Evolutionary conservation across 1,139 yeast species (phyloP), one percentile per base, ranked within the genome.

Genomic region (Fermentozyma sake): DNA sequence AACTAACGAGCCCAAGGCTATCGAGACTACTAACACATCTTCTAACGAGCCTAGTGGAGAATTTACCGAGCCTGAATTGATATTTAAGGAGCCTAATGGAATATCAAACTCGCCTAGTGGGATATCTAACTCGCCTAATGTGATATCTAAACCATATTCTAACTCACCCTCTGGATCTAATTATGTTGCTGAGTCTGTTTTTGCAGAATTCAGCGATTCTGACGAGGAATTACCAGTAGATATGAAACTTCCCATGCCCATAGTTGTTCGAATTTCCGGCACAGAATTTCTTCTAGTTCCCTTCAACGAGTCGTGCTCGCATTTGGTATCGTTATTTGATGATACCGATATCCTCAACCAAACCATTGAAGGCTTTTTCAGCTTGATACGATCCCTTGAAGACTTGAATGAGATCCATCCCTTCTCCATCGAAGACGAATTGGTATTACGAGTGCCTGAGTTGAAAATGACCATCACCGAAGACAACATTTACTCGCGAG

Each of bases 381-480:
- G 38, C 3, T 32, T 43, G 9, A 39, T 61, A 12, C 38, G 68
- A 28, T 33, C 37, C 5, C 53, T 55, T 30, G 55, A 48, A 16
- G 60, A 51, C 33, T 41, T 58, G 23, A 31, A 26, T 14, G 61
- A 53, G 14, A 39, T 54, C 6, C 50, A 45, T 16, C 38, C 42
- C 12, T 54, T 60, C 22, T 38, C 47, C 6, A 42, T 43, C 4
- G 45, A 48, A 8, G 55, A 57, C 22, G 72, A 61, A 33, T 42
- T 61, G 27, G 48, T 48, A 3, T 35, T 69, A 13, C 42, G 38
- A 7, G 43, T 67, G 11, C 57, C 58, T 1, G 65, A 62, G 37
- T 40, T 69, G 22, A 46, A 42, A 8, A 40, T 67, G 14, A 34
- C 39, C 4, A 49, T 70, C 8, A 46, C 61, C 4, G 75, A 70